Base-by-base conservation (phyloP, 108 stramenopile species). In the Nannochloropsis salina region DNA sequence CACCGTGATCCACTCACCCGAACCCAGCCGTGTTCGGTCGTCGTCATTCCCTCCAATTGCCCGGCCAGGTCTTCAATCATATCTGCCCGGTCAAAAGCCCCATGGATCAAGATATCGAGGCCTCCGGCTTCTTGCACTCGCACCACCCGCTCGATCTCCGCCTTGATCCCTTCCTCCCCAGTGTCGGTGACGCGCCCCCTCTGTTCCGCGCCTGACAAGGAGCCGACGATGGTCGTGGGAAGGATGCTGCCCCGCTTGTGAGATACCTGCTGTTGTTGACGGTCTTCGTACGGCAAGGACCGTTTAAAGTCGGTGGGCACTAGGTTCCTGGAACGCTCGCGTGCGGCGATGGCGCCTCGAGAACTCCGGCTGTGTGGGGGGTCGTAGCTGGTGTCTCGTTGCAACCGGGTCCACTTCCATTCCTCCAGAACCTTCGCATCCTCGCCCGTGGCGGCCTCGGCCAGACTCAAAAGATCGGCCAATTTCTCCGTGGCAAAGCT, bases 1-100 rank as follows among this genome's bases (percentile, higher is more conserved):
- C 93, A 93, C 8, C 94, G 91, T 79, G 85, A 85, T 18, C 94
- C 94, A 83, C 93, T 93, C 41, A 91, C 91, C 86, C 93, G 94
- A 8, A 94, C 93, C 94, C 94, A 94, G 15, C 93, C 94, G 47
- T 93, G 89, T n/a, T 51, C 8, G 40, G 91, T 89, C 51, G 93
- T 92, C 11, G 93, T 82, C 83, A 94, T 91, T 1, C 93, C 93
- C 1, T 93, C 92, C 88, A 93, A 85, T 83, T 93, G 91, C 86
- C 93, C 87, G 6, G 85, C 94, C 83, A 93, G 93, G 87, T 90
- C 93, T 88, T 94, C 93, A 8, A 93, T 93, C 94, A 93, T 93
- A 86, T 93, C 94, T 15, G 92, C 93, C 22, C 93, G 92, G 80
- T 94, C 92, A 15, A 92, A 83, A 80, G 93, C 93, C 40, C 94